Evolutionary conservation across 1,284 basidiomycete genomes (phyloP), one percentile per base, ranked within the genome.

Genomic region (Ceratobasidium sp.): DNA sequence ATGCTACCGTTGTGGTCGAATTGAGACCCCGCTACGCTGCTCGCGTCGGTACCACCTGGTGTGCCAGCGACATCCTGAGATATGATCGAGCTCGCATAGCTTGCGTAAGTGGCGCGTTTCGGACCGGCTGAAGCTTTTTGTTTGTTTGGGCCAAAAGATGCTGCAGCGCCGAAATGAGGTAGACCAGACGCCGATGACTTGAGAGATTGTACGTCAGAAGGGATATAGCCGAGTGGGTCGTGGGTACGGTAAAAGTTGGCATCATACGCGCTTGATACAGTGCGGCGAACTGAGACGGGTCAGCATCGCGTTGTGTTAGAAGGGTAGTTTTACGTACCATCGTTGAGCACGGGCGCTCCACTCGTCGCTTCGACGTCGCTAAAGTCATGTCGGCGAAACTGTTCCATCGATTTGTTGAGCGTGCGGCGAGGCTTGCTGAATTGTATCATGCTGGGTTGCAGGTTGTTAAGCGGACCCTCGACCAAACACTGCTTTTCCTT

Each of bases 381-480:
- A 7, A 93, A 93, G 81, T 96, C 95, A 79, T 95, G 93, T 65
- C 94, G 88, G 74, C 92, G 90, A 88, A 94, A 97, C 74, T 92
- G 93, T 78, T 96, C 95, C 88, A 95, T 91, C 1, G 93, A 91
- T 81, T 94, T 94, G 76, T 88, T 88, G 27, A 95, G 86, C 6
- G 94, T 88, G 74, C 94, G 91, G 71, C 95, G 89, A 22, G 96
- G 96, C 83, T 96, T 96, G 86, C 92, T 95, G 84, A 99, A 98
- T 81, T 98, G 98, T 74, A 99, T 98, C 96, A 99, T 97, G 83
- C 94, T 96, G 5, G 95, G 88, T 82, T 98, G 98, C 48, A 99
- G 84, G 83, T 99, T 99, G 82, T 90, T 97, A 68, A 99, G 86
- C 0, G 96, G 95, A 1, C 98, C 98, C 82, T 99, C 98, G 34